Evolutionary conservation across 768 basidiomycete genomes (phyloP), one percentile per base, ranked within the genome.

Genomic region (Leccinum barrowsii): DNA sequence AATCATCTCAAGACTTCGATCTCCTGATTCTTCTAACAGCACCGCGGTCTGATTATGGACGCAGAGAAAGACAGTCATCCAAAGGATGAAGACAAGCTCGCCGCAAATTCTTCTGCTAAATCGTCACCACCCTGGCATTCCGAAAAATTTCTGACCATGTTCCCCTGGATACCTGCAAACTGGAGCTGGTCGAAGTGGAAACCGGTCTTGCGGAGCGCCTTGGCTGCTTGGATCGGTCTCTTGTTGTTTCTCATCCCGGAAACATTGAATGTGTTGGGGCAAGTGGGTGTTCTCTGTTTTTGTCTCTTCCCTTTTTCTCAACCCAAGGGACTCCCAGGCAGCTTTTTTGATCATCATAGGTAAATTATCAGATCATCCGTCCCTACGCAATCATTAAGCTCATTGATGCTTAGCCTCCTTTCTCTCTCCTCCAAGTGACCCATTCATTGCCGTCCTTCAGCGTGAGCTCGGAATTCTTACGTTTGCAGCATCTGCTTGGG

Each of bases 381-480:
- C 10, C 13, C 5, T 1, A 21, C 4, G 2, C 24, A 56, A 54
- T 17, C 28, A 22, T 34, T 42, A 55, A 59, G 49, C 63, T 48
- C 10, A 50, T 53, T 19, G 2, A 52, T 17, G 1, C 55, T 13
- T 54, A 88, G 88, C 82, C 4, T 74, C 84, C 0, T 82, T 90
- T 61, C 62, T 91, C 3, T 86, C 85, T 4, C 85, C 89, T 1
- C 87, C 89, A 1, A 74, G 66, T 21, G 87, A 87, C 55, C 85
- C 87, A 1, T 88, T 90, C 64, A 73, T 87, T n/a, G 75, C 79
- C 4, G 85, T 86, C 4, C 66, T 88, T 13, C 88, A 90, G 65
- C 83, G 86, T 2, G 87, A 90, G 65, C 47, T 81, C 8, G 74
- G 81, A 6, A 81, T 85, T 35, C 58, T 88, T 5, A 19, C 76